Base-by-base conservation (phyloP, 1,284 basidiomycete species). In the Heterobasidion annosum region DNA sequence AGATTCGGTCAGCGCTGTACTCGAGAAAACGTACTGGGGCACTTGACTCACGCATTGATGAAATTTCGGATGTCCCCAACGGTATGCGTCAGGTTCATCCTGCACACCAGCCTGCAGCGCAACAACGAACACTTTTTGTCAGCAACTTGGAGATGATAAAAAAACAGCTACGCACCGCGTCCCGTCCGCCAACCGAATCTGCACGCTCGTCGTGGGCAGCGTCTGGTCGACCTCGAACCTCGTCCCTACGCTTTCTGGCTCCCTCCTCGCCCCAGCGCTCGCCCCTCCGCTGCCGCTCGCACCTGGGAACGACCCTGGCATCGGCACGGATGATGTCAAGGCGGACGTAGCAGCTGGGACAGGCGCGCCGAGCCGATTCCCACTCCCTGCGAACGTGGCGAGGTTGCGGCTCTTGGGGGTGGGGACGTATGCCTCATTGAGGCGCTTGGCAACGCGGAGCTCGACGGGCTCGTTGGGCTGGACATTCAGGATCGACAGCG, bases 61-160 rank as follows among this genome's bases (percentile, higher is more conserved):
- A 93, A 93, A 61, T 77, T 82, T 52, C 93, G 76, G 50, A 98
- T 78, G 64, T 98, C 93, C 8, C 78, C 79, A 8, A 99, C 83
- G 0, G 92, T 98, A 65, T 98, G 93, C 9, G 84, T 86, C 54
- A 94, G 74, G 69, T 99, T 99, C 86, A 98, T 91, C 53, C 90
- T 76, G 48, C 81, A 86, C 2, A 93, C 88, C 68, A 96, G 81
- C 60, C 93, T 90, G 64, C 25, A 25, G 3, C 25, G 25, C 3
- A 25, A 4, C 5, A 25, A 34, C 8, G 34, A 51, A 25, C 4
- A 4, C 25, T 25, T 25, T 25, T 25, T 5, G 25, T 25, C 25
- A 25, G 25, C 25, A 25, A 25, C 25, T 25, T 5, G 25, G 7
- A 43, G 40, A 3, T 16, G 5, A 13, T 43, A 19, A 47, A 53